Evolutionary conservation across 2,329 filamentous ascomycete species (phyloP).

Genomic region (Colletotrichum ledebouriae): DNA sequence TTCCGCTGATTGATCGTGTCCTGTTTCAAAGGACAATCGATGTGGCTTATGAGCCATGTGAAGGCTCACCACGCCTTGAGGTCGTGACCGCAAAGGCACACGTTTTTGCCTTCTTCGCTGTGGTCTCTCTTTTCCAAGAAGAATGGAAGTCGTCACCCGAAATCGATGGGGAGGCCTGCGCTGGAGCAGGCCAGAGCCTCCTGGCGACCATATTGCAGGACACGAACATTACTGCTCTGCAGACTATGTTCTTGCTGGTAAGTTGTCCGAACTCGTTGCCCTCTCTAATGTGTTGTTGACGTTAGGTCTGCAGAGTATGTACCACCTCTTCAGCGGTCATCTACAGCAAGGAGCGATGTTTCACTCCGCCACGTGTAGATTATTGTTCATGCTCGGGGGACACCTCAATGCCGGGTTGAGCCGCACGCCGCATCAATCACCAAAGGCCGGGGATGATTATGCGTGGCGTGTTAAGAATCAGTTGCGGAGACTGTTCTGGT

Average conservation of each 20-base stretch:
- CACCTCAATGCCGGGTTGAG: constrained; percentile 49
- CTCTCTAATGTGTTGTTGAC: not conserved
- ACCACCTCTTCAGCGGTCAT: constrained; percentile 60
- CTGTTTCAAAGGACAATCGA: constrained; percentile 62
- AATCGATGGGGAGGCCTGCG: constrained; percentile 57
- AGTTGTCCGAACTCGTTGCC: constrained; percentile 42
- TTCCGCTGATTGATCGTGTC: constrained; percentile 62
- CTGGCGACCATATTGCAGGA: constrained; percentile 59
- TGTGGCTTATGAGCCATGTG: constrained; percentile 56
- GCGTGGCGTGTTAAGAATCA: constrained; percentile 50
- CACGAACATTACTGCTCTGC: constrained; percentile 58
- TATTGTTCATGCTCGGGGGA: constrained; percentile 63
- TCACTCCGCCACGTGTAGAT: constrained; percentile 59
- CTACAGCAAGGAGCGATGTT: constrained; percentile 60
- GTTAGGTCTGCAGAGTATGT: constrained; percentile 51
- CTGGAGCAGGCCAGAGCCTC: constrained; percentile 57
- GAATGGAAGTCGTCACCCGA: constrained; percentile 30
- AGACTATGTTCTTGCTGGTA: constrained; percentile 64
- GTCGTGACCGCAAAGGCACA: constrained; percentile 58
- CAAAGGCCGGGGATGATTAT: constrained; percentile 19
- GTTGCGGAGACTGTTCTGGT: constrained; percentile 64
- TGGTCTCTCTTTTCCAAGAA: constrained; percentile 49
- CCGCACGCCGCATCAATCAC: constrained; percentile 41
- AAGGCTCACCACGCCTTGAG: constrained; percentile 44
- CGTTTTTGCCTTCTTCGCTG: constrained; percentile 62